These are phyloP conservation scores for Rhynchospora pubera DNA, from an alignment of 176 grass and related monocot genomes.

Conservation along the genomic window DNA sequence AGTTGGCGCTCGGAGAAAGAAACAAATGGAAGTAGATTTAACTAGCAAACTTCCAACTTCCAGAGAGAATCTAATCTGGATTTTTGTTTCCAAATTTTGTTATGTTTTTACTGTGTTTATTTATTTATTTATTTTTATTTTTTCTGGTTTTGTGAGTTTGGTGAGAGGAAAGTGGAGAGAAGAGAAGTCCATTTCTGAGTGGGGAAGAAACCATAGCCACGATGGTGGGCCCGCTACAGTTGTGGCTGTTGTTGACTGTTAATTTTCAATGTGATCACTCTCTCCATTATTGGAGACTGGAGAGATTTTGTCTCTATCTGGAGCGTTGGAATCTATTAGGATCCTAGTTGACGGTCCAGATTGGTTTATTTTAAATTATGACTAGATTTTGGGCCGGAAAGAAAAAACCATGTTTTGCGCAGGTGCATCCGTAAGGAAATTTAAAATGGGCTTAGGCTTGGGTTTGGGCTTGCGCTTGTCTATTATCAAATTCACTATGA, in stretches of 20 bases:
- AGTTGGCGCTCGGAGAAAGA: neutral
- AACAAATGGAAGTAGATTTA: neutral
- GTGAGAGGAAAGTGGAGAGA: too few relatives aligned
- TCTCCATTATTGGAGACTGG: neutral
- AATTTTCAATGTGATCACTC: neutral
- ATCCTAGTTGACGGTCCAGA: neutral
- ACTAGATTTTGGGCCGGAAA: neutral
- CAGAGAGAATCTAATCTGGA: conserved; percentile 4
- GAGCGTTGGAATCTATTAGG: neutral
- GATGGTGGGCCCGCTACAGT: conserved; percentile 2
- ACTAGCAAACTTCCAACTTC: neutral
- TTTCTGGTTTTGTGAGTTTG: neutral
- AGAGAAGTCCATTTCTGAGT: neutral
- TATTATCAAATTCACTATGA: neutral
- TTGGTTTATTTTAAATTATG: neutral
- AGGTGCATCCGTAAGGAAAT: neutral
- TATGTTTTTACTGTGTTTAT: neutral
- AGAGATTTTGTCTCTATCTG: neutral
- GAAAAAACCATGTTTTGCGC: neutral
- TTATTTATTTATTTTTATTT: neutral
- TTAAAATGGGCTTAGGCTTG: neutral
- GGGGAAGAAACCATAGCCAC: neutral
- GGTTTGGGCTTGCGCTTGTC: neutral
- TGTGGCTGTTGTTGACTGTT: neutral
- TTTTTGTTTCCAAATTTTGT: conserved; percentile 4